Conservation (phyloP, 352 stramenopile genomes). For the Peronospora tabacina region DNA sequence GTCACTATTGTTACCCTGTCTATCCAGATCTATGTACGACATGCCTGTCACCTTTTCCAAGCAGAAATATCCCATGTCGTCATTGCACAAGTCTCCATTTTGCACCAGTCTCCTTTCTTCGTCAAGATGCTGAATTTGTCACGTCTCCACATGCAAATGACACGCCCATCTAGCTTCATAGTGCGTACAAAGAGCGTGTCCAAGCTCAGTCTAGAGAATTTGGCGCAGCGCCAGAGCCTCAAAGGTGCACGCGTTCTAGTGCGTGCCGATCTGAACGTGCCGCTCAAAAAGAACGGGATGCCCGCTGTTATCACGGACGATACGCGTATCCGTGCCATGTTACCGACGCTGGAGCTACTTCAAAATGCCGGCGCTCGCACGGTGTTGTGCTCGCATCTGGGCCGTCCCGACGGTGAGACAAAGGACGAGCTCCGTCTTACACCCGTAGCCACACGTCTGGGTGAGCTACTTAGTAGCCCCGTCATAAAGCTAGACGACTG, state of each 20-base stretch:
- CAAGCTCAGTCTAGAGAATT: slow-evolving; percentile 67
- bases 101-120: background rate
- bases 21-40: no score
- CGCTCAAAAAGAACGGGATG: slow-evolving; percentile 87
- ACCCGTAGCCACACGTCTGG: slow-evolving; percentile 90
- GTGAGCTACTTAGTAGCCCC: slow-evolving; percentile 87
- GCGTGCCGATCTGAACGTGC: slow-evolving; percentile 98
- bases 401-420: slow-evolving; percentile 90
- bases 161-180: slow-evolving; percentile 8
- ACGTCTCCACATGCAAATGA: slow-evolving; percentile 14
- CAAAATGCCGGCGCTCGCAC: slow-evolving; percentile 93
- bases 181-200: slow-evolving; percentile 36
- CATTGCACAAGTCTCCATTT: background rate
- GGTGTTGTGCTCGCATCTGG: slow-evolving; percentile 94
- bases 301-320: slow-evolving; percentile 94
- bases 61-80: no score
- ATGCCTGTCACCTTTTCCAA: no score
- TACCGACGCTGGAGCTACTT: slow-evolving; percentile 91
- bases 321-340: slow-evolving; percentile 91
- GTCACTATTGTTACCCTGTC: no score
- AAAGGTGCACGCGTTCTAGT: slow-evolving; percentile 96
- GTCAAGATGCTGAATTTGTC: slow-evolving; percentile 21
- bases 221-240: slow-evolving; percentile 58
- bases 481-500: slow-evolving; percentile 93
- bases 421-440: slow-evolving; percentile 78